Conservation (phyloP, 2,329 filamentous ascomycete species). For the Stagonosporopsis chrysanthemi region DNA sequence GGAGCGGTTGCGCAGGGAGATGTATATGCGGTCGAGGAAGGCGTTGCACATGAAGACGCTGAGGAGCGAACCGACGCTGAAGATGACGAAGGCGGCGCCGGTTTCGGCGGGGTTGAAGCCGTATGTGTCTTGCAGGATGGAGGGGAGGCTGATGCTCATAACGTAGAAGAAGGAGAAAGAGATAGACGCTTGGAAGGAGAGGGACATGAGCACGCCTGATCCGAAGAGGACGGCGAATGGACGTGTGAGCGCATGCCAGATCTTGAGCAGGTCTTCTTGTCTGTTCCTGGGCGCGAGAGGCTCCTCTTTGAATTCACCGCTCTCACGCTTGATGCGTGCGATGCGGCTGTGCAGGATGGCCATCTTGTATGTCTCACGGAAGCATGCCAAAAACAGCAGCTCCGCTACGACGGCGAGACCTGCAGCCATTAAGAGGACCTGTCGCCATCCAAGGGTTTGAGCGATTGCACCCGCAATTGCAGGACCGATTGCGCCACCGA, state of each 20-base stretch:
- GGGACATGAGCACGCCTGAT: conserved; percentile 63
- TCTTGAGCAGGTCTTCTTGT: conserved; percentile 32
- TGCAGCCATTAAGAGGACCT: conserved; percentile 60
- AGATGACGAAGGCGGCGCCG: conserved; percentile 63
- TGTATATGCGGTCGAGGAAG: conserved; percentile 62
- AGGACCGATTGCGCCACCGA: conserved; percentile 66
- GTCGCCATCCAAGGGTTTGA: conserved; percentile 63
- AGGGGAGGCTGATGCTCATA: conserved; percentile 55
- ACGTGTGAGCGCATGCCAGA: conserved; percentile 51
- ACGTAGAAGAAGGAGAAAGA: conserved; percentile 57
- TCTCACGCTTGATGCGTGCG: conserved; percentile 30
- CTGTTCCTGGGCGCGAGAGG: conserved; percentile 18
- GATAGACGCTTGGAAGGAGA: conserved; percentile 55
- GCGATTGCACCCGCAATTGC: conserved; percentile 64
- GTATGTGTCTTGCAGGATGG: conserved; percentile 53
- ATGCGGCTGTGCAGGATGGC: conserved; percentile 55
- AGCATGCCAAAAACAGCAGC: conserved; percentile 59
- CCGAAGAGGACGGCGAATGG: conserved; percentile 54
- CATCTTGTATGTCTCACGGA: conserved; percentile 68
- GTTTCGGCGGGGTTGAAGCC: conserved; percentile 58
- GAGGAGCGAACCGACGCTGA: conserved; percentile 61
- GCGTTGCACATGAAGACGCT: conserved; percentile 60
- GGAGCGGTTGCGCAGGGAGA: conserved; percentile 52
- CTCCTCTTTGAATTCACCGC: conserved; percentile 18
- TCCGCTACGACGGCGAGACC: conserved; percentile 59